Base-by-base conservation (phyloP, 2,329 filamentous ascomycete genomes). In the Byssothecium circinans region DNA sequence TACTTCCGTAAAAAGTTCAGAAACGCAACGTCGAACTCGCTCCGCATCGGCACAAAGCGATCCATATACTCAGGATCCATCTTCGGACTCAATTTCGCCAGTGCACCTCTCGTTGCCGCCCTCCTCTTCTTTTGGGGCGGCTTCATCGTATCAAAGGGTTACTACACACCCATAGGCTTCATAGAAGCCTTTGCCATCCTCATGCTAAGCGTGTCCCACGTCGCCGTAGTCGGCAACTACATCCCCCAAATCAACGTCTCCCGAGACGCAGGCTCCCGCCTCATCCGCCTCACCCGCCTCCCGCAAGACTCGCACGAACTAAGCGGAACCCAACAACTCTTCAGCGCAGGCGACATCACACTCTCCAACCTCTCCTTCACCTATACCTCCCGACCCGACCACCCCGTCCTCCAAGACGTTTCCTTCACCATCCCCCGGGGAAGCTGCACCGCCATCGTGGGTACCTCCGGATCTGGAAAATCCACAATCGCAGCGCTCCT, bases 381-480 rank as follows among this genome's bases (percentile, higher is more conserved):
- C 0, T 96, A 96, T 60, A 86, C 88, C 0, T 76, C 78, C 2
- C 75, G 79, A 0, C 77, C 78, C 0, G 67, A 74, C 1, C 74
- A 74, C 0, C 62, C 66, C 1, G 81, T 89, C 0, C 75, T 96
- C 2, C 75, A 77, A 8, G 74, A 81, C 18, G 67, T 95, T n/a
- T 83, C 77, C n/a, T 74, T 96, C 7, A 74, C 71, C 0, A 81
- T 96, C 42, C 65, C 76, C 1, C 69, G 79, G 0, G 84, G 85
- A 18, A 83, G 81, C 3, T 88, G 83, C 56, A 85, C 85, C 0
- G 90, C 89, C 2, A 83, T 97, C 17, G 90, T 95, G 2, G 91
- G 92, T 1, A 74, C 81, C 1, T 96, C 91, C 0, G 92, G 94
- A 0, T 89, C 87, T n/a, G 92, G 94, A 1, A 97, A 99, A 72